phyloP scores from a whole-genome alignment of 768 basidiomycete genomes.

The Russula ochroleuca region DNA sequence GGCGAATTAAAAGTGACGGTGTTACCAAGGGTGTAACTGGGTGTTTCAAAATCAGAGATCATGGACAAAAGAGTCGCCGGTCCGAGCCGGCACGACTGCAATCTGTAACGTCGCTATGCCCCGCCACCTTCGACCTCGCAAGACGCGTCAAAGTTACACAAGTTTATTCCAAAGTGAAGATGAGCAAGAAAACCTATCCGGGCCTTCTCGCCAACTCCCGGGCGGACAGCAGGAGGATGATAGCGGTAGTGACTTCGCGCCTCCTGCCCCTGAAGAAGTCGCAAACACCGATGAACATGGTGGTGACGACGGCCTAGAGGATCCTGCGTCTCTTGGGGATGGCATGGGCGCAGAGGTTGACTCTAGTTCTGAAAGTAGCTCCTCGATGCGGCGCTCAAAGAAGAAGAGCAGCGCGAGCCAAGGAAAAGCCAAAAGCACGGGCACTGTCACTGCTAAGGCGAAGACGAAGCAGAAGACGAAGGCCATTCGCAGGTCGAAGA shows the following conservation, averaged over 20 bases:
- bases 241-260: constrained; percentile 55
- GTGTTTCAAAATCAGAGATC: too few relatives aligned
- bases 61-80: too few relatives aligned
- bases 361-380: constrained; percentile 23
- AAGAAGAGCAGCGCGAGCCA: constrained; percentile 23
- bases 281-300: constrained; percentile 33
- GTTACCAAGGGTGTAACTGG: too few relatives aligned
- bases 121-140: constrained; percentile 53
- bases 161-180: constrained; percentile 35
- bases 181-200: constrained; percentile 35
- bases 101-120: constrained; percentile 39
- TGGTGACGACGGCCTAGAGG: background rate
- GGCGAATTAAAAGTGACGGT: too few relatives aligned
- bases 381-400: constrained; percentile 31
- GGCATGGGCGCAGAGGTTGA: background rate
- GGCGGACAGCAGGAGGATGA: constrained; percentile 36
- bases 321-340: background rate
- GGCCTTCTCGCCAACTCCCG: constrained; percentile 37
- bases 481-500: background rate
- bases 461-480: constrained; percentile 9
- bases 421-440: constrained; percentile 5
- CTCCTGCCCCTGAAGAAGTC: constrained; percentile 39
- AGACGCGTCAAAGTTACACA: constrained; percentile 49
- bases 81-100: background rate
- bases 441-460: background rate